Evolutionary conservation across 1,284 basidiomycete species (phyloP), one percentile per base, ranked within the genome.

Genomic region (Microbotryum saponariae): DNA sequence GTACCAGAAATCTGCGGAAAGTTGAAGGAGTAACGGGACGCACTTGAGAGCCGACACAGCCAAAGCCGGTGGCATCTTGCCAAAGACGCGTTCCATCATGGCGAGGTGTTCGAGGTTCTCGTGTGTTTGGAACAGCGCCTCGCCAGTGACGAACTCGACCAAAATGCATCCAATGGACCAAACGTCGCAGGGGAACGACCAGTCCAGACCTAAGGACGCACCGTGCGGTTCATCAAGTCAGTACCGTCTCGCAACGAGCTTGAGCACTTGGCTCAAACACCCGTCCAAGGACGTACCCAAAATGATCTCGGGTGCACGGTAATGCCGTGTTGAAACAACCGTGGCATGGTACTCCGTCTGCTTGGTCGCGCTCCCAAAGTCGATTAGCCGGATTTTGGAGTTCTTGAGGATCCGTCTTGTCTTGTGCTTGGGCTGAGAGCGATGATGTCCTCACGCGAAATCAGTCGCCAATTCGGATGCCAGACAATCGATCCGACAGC

Each of bases 61-160:
- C 75, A 94, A 91, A 6, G 86, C 83, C 51, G 87, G 84, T 0
- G 93, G 91, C 86, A 98, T 93, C 77, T 86, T 88, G 64, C 94
- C 96, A 85, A 98, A 94, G 44, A 98, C 96, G 69, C 89, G 86
- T 76, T 98, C 93, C 96, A 99, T 99, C 96, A 98, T 99, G 50
- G 96, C 96, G 8, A 99, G 84, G 76, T 99, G 96, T 74, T 98
- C 96, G 14, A 98, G 82, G 75, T 98, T 98, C 78, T 98, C 94
- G 74, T 97, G 94, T 0, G 96, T 98, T 77, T 98, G 96, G 79
- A 97, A 99, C 37, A 98, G 81, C 5, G 96, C 96, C 51, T 94
- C 86, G 44, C 96, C 96, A 3, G 96, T 99, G 78, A 86, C 96
- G 75, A 99, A 97, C 76, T 99, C 96, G 65, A 99, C 91, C 18